phyloP scores from a whole-genome alignment of 176 grass and related monocot genomes.

The Poa pratensis region DNA sequence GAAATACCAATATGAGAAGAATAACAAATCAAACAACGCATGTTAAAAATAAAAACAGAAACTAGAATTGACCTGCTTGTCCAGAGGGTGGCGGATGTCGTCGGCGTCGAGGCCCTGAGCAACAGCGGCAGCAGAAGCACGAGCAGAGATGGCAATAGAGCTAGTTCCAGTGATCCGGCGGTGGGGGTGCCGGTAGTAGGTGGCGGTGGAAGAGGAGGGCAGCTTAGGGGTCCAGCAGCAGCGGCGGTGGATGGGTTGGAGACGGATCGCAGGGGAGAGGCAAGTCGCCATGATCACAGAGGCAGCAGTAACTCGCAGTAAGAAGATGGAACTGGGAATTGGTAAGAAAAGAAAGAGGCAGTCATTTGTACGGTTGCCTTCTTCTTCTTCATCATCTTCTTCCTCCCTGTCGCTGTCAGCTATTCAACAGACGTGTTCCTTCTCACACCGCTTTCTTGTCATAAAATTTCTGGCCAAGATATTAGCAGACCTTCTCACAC shows the following conservation, averaged over 20 bases:
- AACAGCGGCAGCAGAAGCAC: slow-evolving; percentile 27
- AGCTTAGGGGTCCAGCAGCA: slow-evolving; percentile 22
- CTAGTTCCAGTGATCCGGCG: background rate
- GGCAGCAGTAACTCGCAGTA: background rate
- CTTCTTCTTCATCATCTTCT: background rate
- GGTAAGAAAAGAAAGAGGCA: slow-evolving; percentile 1
- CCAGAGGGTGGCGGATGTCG: slow-evolving; percentile 90
- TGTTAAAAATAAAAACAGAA: too few species aligned
- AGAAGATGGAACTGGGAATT: background rate
- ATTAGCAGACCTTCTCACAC: background rate
- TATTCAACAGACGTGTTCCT: slow-evolving; percentile 34
- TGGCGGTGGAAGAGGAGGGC: background rate
- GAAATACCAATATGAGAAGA: background rate
- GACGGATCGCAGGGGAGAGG: slow-evolving; percentile 23
- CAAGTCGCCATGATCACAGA: slow-evolving; percentile 45
- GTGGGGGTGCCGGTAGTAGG: background rate
- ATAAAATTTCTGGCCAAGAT: slow-evolving; percentile 6
- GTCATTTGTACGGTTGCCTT: background rate
- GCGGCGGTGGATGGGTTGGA: background rate
- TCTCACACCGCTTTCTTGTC: slow-evolving; percentile 17
- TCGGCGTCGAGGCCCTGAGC: slow-evolving; percentile 76
- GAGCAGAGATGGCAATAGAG: slow-evolving; percentile 26
- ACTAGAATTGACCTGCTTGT: slow-evolving; percentile 65
- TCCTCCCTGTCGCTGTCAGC: background rate
- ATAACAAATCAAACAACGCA: slow-evolving; percentile 6